Conservation (phyloP, 306 rosid genomes). For the Crataegus laevigata region DNA sequence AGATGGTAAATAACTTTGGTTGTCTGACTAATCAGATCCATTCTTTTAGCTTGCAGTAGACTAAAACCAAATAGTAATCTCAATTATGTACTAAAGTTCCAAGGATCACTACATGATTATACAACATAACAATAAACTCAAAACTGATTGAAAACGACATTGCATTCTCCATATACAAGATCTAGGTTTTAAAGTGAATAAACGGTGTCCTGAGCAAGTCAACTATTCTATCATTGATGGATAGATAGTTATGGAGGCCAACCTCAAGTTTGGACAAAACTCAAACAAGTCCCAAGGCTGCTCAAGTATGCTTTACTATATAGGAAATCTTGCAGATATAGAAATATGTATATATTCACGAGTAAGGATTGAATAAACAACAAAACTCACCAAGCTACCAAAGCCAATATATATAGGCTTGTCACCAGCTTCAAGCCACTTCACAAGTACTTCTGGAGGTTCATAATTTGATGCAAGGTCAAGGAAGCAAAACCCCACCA, state of each 20-base stretch:
- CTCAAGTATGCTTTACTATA: not conserved
- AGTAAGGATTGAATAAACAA: not conserved
- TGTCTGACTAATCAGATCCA: not conserved
- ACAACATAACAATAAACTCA: not conserved
- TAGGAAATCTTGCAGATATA: not conserved
- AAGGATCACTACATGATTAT: not conserved
- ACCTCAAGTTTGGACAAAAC: not conserved
- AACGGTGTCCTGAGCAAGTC: not conserved
- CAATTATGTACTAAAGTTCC: not conserved
- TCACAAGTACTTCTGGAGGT: conserved; percentile 72
- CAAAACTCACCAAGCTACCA: conserved; percentile 78
- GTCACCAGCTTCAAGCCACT: conserved; percentile 91
- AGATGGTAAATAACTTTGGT: not conserved
- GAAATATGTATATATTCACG: not conserved
- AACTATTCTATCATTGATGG: not conserved
- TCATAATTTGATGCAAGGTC: conserved; percentile 95
- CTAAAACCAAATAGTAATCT: not conserved
- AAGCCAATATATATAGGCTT: conserved; percentile 88
- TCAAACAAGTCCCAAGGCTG: not conserved
- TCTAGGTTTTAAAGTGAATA: not conserved
- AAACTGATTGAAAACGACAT: not conserved
- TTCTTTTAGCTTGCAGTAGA: not conserved
- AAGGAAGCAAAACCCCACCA: conserved; percentile 98
- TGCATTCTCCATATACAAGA: not conserved
- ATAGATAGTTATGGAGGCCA: not conserved